Evolutionary conservation across 208 protist genomes (phyloP).

Genomic region (Trypanosoma caninum): DNA sequence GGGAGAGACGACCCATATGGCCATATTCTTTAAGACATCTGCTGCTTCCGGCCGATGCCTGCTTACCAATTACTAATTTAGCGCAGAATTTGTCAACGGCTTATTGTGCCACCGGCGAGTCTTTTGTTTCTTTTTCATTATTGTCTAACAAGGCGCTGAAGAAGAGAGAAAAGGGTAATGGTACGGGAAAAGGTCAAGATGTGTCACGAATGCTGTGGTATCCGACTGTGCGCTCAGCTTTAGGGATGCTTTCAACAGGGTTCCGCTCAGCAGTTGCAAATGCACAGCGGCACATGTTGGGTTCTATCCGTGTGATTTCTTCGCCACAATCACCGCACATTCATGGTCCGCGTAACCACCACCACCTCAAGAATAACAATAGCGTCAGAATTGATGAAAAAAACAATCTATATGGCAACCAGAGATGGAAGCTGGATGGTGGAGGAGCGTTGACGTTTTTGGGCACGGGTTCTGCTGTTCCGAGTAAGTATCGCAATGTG

Average conservation of each 20-base stretch:
- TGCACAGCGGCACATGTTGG: background rate
- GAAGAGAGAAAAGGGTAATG: background rate
- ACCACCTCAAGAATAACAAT: too few relatives aligned
- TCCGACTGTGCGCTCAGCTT: constrained; percentile 29
- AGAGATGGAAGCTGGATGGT: constrained; percentile 18
- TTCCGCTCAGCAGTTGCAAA: constrained; percentile 4
- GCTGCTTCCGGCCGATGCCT: constrained; percentile 10
- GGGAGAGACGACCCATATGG: constrained; percentile 8
- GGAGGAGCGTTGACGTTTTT: constrained; percentile 75
- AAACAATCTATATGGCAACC: too few relatives aligned
- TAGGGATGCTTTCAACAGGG: constrained; percentile 30
- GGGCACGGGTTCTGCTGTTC: constrained; percentile 83
- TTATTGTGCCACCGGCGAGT: too few relatives aligned
- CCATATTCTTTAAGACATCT: constrained; percentile 21
- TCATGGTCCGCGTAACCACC: too few relatives aligned
- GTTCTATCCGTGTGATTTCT: too few relatives aligned
- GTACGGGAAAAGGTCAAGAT: constrained; percentile 3
- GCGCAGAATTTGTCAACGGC: background rate
- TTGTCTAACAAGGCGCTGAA: background rate
- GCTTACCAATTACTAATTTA: background rate
- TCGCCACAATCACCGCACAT: too few relatives aligned
- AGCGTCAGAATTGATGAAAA: too few relatives aligned
- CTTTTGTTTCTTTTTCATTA: background rate
- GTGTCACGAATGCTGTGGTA: constrained; percentile 38
- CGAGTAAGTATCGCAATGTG: constrained; percentile 90